Base-by-base conservation (phyloP, 1,139 yeast species). In the Yamadazyma membranifaciens region DNA sequence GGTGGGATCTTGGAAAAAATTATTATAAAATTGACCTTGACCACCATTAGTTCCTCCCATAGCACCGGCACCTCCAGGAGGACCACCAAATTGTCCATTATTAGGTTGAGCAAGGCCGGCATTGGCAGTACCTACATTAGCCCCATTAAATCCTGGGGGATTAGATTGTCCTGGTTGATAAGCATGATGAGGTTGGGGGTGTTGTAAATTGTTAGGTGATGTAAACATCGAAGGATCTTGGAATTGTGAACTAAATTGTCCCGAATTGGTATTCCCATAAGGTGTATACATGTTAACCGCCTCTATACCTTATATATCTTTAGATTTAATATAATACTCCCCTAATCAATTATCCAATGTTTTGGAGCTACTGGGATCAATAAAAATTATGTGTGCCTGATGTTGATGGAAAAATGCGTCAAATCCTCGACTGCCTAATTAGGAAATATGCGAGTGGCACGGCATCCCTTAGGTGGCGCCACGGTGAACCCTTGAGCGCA, bases 1-100 rank as follows among this genome's bases (percentile, higher is more conserved):
- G 5, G 88, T 79, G 15, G 96, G 94, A 55, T 87, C 96, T 49
- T 76, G 78, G 59, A 88, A 77, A 50, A 85, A 73, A 45, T 69
- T 47, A 35, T 43, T 45, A 28, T 66, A 43, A 59, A 57, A 53
- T 27, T 39, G 40, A n/a, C 28, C 41, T 14, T 39, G 39, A 24
- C 45, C 45, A 28, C 34, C 40, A 35, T 40, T 30, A 39, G 33
- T 42, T 26, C 45, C 45, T 26, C 34, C 40, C 35, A 40, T 30
- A 39, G 33, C 42, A 7, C 30, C 27, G 20, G 22, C 34, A 20
- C 31, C 25, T 4, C 24, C 24, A 6, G 24, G 24, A 20, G 5
- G 5, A 20, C 24, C 24, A 20, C n/a, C n/a, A n/a, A n/a, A n/a
- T n/a, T n/a, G n/a, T n/a, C n/a, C n/a, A n/a, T n/a, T n/a, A n/a